phyloP scores from a whole-genome alignment of 306 rosid genomes.

The Quercus suber region DNA sequence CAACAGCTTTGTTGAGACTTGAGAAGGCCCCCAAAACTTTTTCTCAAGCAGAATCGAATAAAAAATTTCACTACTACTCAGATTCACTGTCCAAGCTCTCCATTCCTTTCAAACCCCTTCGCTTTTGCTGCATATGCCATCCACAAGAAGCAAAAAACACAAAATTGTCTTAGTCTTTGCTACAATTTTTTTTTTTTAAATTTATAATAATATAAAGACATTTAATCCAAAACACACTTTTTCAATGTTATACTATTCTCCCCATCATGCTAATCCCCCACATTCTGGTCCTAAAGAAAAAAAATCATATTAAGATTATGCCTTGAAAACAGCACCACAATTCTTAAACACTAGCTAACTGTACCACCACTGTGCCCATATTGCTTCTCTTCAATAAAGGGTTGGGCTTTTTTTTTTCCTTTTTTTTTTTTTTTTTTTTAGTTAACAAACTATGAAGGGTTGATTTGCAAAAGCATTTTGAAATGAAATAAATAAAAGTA shows the following conservation, averaged over 20 bases:
- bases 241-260: too few relatives aligned
- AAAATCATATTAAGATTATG: too few relatives aligned
- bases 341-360: too few relatives aligned
- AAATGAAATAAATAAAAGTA: background rate
- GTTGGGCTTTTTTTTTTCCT: too few relatives aligned
- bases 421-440: too few relatives aligned
- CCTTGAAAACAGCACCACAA: too few relatives aligned
- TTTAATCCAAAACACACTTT: too few relatives aligned
- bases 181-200: background rate
- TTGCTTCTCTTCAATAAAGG: too few relatives aligned
- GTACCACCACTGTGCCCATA: too few relatives aligned
- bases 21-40: background rate
- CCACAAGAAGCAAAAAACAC: slow-evolving; percentile 7
- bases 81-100: slow-evolving; percentile 46
- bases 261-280: too few relatives aligned
- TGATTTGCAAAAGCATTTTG: background rate
- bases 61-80: slow-evolving; percentile 21
- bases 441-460: background rate
- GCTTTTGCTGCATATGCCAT: slow-evolving; percentile 58
- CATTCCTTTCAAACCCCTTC: slow-evolving; percentile 70
- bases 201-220: too few relatives aligned
- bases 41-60: background rate
- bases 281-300: too few relatives aligned
- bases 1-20: background rate
- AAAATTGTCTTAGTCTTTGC: background rate